phyloP scores from a whole-genome alignment of 768 basidiomycete species.

The Termitomyces sp. region DNA sequence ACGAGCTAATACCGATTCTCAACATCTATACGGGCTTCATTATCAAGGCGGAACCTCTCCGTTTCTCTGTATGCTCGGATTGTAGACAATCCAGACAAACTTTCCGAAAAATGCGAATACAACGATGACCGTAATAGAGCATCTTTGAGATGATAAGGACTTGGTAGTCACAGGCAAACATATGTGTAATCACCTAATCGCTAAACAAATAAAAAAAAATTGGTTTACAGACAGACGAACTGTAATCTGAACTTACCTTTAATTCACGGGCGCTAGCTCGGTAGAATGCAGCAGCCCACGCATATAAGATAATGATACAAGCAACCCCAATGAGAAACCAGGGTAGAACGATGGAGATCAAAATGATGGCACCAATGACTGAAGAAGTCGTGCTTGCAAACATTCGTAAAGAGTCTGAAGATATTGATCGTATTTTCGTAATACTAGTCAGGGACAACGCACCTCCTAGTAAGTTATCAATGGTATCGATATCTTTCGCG shows the following conservation, averaged over 20 bases:
- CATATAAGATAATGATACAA: slow-evolving; percentile 55
- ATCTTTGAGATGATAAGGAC: slow-evolving; percentile 37
- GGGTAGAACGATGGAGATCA: slow-evolving; percentile 73
- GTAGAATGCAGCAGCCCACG: slow-evolving; percentile 76
- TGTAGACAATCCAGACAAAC: slow-evolving; percentile 78
- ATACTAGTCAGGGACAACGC: slow-evolving; percentile 1
- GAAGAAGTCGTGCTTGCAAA: slow-evolving; percentile 55
- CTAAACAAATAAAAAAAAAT: slow-evolving; percentile 22
- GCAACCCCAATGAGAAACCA: slow-evolving; percentile 81
- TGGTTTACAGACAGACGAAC: background rate
- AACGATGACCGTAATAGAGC: slow-evolving; percentile 81
- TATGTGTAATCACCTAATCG: slow-evolving; percentile 44
- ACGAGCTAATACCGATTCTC: slow-evolving; percentile 61
- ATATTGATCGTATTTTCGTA: background rate
- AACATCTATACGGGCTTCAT: slow-evolving; percentile 68
- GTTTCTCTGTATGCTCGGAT: slow-evolving; percentile 85
- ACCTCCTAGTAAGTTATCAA: slow-evolving; percentile 71
- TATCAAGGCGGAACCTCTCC: slow-evolving; percentile 71
- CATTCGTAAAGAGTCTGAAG: slow-evolving; percentile 67
- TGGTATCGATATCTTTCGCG: slow-evolving; percentile 80
- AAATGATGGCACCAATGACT: slow-evolving; percentile 71
- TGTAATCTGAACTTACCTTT: slow-evolving; percentile 43
- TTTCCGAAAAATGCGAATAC: slow-evolving; percentile 92
- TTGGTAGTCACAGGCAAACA: background rate
- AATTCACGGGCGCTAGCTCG: slow-evolving; percentile 82